phyloP scores from a whole-genome alignment of 345 rosid species.

The Salix koriyanagi region DNA sequence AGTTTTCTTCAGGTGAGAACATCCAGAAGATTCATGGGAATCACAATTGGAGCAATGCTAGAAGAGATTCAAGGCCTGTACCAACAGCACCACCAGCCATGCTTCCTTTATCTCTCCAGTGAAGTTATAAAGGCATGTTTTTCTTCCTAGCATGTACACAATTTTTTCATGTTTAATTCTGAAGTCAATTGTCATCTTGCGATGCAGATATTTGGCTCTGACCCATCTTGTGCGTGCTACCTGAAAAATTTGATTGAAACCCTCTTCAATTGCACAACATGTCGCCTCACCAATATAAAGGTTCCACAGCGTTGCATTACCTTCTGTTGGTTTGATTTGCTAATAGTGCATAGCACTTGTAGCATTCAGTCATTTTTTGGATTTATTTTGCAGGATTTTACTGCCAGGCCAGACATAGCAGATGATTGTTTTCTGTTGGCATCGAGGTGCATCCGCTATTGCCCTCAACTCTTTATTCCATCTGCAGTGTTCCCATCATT shows the following conservation, averaged over 20 bases:
- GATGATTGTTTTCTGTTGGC: slow-evolving; percentile 97
- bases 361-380: slow-evolving; percentile 11
- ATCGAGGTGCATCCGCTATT: slow-evolving; percentile 93
- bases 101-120: slow-evolving; percentile 97
- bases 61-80: slow-evolving; percentile 86
- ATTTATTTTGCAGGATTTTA: slow-evolving; percentile 66
- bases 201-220: slow-evolving; percentile 92
- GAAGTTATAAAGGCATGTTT: slow-evolving; percentile 92
- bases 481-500: slow-evolving; percentile 72
- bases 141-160: slow-evolving; percentile 1
- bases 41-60: slow-evolving; percentile 89
- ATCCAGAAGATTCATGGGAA: slow-evolving; percentile 88
- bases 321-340: slow-evolving; percentile 6
- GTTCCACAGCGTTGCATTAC: slow-evolving; percentile 30
- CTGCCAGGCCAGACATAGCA: slow-evolving; percentile 88
- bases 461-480: slow-evolving; percentile 80
- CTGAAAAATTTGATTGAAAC: slow-evolving; percentile 84
- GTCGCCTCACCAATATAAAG: slow-evolving; percentile 83
- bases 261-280: slow-evolving; percentile 74
- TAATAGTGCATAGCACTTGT: not conserved
- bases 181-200: slow-evolving; percentile 16
- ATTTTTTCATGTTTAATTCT: not conserved
- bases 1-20: slow-evolving; percentile 71
- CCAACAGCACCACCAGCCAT: slow-evolving; percentile 93
- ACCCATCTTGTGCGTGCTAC: slow-evolving; percentile 81